Evolutionary conservation across 495 filamentous ascomycete species (phyloP).

Genomic region (Podospora comata): DNA sequence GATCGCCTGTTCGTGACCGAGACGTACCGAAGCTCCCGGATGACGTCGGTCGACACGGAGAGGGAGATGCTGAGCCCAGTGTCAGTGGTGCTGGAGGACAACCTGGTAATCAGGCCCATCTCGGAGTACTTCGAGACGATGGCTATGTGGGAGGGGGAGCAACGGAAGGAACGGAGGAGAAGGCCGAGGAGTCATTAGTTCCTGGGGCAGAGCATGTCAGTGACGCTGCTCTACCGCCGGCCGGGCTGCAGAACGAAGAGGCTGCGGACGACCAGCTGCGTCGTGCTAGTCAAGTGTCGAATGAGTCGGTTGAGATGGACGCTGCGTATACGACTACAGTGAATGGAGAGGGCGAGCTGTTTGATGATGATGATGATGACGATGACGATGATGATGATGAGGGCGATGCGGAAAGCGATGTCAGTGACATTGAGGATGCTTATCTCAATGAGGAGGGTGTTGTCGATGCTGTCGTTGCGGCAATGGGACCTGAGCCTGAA

Average conservation of each 20-base stretch:
- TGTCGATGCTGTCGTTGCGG: neutral
- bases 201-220: neutral
- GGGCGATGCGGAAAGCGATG: neutral
- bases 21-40: conserved; percentile 6
- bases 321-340: conserved; percentile 26
- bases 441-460: neutral
- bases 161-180: neutral
- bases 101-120: conserved; percentile 2
- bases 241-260: neutral
- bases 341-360: conserved; percentile 26
- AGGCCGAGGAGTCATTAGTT: neutral
- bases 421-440: neutral
- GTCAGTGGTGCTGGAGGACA: conserved; percentile 4
- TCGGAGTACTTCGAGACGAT: conserved; percentile 2
- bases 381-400: conserved; percentile 11
- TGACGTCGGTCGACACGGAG: neutral
- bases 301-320: conserved; percentile 9
- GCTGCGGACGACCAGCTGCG: neutral
- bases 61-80: conserved; percentile 7
- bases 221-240: neutral
- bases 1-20: conserved; percentile 9
- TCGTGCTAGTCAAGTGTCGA: conserved; percentile 18
- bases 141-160: neutral
- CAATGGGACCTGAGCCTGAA: neutral
- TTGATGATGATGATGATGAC: conserved; percentile 15